Evolutionary conservation across 495 filamentous ascomycete species (phyloP).

Genomic region (Daldinia vernicosa): DNA sequence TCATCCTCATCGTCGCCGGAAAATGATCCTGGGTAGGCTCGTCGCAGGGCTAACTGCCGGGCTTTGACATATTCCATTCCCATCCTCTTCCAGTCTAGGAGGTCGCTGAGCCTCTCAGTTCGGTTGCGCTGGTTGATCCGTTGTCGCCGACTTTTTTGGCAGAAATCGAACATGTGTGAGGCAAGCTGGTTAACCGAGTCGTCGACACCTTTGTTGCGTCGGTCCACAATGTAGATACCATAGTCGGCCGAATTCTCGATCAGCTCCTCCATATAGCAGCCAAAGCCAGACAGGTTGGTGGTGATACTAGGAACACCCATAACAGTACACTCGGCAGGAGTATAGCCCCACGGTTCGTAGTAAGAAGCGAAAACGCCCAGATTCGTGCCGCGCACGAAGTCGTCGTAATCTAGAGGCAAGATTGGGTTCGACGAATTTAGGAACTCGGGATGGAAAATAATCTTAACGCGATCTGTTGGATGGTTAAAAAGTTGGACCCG

Average conservation of each 20-base stretch:
- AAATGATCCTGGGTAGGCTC: conserved; percentile 91
- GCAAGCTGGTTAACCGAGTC: conserved; percentile 96
- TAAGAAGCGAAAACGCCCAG: conserved; percentile 96
- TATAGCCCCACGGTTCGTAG: conserved; percentile 99
- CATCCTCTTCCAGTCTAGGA: conserved; percentile 99
- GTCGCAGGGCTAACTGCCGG: conserved; percentile 86
- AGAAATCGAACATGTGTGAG: conserved; percentile 93
- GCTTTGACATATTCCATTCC: conserved; percentile 99
- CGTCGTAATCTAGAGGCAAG: conserved; percentile 94
- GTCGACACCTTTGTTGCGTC: conserved; percentile 93
- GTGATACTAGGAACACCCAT: conserved; percentile 99
- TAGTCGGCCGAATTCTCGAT: conserved; percentile 98
- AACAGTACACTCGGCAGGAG: conserved; percentile 96
- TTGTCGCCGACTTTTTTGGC: conserved; percentile 91
- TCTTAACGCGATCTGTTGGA: conserved; percentile 91
- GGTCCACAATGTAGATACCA: conserved; percentile 98
- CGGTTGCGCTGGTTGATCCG: conserved; percentile 98
- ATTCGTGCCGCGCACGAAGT: conserved; percentile 97
- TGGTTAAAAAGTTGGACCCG: conserved; percentile 97
- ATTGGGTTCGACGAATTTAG: conserved; percentile 95
- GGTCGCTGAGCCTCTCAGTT: conserved; percentile 93
- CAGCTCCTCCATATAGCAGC: conserved; percentile 99
- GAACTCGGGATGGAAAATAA: conserved; percentile 98
- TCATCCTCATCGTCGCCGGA: conserved; percentile 77
- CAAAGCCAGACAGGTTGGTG: conserved; percentile 96